Conservation (phyloP, 75 land plant species). For the Sequoiadendron giganteum region DNA sequence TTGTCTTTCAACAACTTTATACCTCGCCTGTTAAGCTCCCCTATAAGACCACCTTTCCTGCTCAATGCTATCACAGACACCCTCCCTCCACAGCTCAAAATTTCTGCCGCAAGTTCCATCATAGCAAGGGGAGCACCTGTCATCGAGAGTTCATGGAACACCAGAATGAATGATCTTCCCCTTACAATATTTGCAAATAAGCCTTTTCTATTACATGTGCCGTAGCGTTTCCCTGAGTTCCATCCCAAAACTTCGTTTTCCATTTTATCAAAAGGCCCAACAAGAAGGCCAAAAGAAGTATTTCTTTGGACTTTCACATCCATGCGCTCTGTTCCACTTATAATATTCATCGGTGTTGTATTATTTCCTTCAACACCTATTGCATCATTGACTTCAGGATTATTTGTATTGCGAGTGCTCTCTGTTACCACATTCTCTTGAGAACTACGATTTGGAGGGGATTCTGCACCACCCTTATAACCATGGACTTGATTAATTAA, state of each 20-base stretch:
- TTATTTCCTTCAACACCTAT: neutral
- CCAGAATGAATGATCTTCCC: conserved; percentile 64
- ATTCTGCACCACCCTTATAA: neutral
- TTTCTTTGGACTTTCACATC: conserved; percentile 38
- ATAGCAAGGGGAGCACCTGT: conserved; percentile 98
- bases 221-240: conserved; percentile 47
- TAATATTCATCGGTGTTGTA: neutral
- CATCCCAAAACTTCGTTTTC: conserved; percentile 58
- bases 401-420: neutral
- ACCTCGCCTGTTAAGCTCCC: conserved; percentile 65
- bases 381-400: neutral
- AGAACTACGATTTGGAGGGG: neutral
- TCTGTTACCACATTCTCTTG: neutral
- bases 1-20: conserved; percentile 76
- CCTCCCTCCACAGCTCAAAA: conserved; percentile 88
- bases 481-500: neutral
- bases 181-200: conserved; percentile 64
- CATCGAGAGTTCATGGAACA: conserved; percentile 96
- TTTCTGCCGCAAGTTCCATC: conserved; percentile 89
- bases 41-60: conserved; percentile 81
- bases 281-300: conserved; percentile 61
- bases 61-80: conserved; percentile 75
- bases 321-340: conserved; percentile 16
- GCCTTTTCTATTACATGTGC: conserved; percentile 60
- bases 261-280: conserved; percentile 82